Evolutionary conservation across 2,329 filamentous ascomycete genomes (phyloP).

Genomic region (Xylariaceae sp.): DNA sequence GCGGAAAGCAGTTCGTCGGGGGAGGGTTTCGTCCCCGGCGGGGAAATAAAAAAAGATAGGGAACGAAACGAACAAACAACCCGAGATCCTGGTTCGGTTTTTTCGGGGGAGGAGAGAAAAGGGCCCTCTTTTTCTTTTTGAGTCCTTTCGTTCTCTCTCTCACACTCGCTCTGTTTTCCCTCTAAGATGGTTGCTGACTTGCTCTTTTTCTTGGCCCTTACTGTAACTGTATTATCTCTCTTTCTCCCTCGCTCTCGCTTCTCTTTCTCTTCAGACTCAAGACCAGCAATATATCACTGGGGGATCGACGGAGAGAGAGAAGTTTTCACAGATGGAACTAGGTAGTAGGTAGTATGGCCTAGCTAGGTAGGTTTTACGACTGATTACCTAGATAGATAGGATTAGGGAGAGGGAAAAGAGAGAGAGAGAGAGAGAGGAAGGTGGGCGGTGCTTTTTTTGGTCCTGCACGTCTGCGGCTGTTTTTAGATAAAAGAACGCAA

Average conservation of each 20-base stretch:
- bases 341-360: neutral
- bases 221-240: neutral
- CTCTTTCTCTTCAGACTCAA: neutral
- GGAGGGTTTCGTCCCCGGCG: constrained; percentile 16
- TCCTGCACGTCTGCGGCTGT: neutral
- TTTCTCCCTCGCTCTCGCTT: neutral
- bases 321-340: neutral
- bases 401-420: neutral
- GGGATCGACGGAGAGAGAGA: neutral
- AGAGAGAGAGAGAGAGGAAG: neutral
- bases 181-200: neutral
- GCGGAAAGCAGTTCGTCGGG: constrained; percentile 31
- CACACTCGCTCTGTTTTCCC: neutral
- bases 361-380: neutral
- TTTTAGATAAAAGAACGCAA: neutral
- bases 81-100: constrained; percentile 1
- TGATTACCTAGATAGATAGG: neutral
- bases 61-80: constrained; percentile 16
- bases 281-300: neutral
- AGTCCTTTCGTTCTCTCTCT: neutral
- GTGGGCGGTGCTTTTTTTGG: neutral
- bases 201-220: no score
- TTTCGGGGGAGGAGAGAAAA: neutral
- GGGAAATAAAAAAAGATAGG: constrained; percentile 5
- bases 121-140: neutral